Conservation (phyloP, 108 stramenopile species). For the Mediolabrus comicus region DNA sequence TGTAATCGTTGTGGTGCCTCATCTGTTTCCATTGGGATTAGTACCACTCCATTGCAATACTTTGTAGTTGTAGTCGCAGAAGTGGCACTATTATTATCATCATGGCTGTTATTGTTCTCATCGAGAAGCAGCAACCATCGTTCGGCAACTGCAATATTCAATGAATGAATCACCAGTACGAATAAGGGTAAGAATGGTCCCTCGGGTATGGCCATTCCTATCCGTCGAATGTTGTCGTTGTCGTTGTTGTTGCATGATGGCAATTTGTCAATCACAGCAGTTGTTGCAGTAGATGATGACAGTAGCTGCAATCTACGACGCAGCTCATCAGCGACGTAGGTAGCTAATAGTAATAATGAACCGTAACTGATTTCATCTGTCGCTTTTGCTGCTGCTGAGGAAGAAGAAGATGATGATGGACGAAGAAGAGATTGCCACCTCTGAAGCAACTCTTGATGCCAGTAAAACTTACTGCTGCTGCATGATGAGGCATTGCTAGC, state of each 20-base stretch:
- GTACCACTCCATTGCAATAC: conserved; percentile 20
- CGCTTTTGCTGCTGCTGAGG: neutral
- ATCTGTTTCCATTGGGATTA: conserved; percentile 74
- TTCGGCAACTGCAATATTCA: conserved; percentile 48
- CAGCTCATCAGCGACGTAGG: neutral
- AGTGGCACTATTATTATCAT: neutral
- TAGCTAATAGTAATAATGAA: conserved; percentile 4
- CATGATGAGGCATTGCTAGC: too few relatives aligned
- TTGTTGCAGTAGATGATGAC: neutral
- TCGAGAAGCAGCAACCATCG: neutral
- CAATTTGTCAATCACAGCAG: neutral
- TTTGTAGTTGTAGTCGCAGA: neutral
- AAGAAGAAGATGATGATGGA: neutral
- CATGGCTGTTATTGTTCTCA: neutral
- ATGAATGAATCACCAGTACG: conserved; percentile 62
- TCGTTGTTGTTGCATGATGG: neutral
- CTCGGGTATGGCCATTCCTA: conserved; percentile 83
- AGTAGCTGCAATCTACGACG: neutral
- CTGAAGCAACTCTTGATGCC: conserved; percentile 13
- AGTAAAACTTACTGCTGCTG: neutral
- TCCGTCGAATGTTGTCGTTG: neutral
- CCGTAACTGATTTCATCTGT: conserved; percentile 13
- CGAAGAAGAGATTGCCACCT: conserved; percentile 3
- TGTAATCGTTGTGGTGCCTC: conserved; percentile 64
- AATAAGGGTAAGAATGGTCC: conserved; percentile 74